Conservation (phyloP, 768 basidiomycete species). For the Naganishia vaughanmartiniae region DNA sequence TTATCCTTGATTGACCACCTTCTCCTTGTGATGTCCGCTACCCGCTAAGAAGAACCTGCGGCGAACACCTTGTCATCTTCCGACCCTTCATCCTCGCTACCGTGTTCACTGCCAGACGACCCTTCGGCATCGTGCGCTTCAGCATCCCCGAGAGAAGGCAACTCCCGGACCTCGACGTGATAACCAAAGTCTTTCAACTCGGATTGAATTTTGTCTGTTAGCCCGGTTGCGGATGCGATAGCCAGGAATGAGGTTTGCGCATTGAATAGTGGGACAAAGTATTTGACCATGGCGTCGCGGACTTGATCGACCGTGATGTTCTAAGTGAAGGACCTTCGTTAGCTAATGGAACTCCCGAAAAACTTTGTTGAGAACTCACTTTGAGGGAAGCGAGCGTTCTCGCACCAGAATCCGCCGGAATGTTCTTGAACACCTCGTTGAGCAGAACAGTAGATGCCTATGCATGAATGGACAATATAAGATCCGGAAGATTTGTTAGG, state of each 20-base stretch:
- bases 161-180: constrained; percentile 67
- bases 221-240: constrained; percentile 77
- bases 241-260: constrained; percentile 72
- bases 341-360: neutral
- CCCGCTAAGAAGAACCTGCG: constrained; percentile 6
- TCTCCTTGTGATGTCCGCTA: too few relatives aligned
- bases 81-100: constrained; percentile 10
- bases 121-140: constrained; percentile 25
- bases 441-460: constrained; percentile 79
- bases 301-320: constrained; percentile 77
- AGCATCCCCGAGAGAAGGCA: constrained; percentile 58
- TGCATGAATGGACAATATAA: neutral
- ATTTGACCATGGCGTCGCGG: constrained; percentile 63
- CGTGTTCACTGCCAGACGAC: constrained; percentile 19
- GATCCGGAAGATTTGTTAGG: neutral
- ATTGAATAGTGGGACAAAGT: constrained; percentile 82
- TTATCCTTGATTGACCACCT: too few relatives aligned
- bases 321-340: constrained; percentile 46
- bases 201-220: constrained; percentile 67
- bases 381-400: constrained; percentile 73
- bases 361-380: constrained; percentile 33
- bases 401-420: constrained; percentile 70
- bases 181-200: constrained; percentile 70
- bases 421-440: constrained; percentile 85
- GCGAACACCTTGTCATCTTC: constrained; percentile 22